Base-by-base conservation (phyloP, 1,284 basidiomycete genomes). In the Trametes versicolor region DNA sequence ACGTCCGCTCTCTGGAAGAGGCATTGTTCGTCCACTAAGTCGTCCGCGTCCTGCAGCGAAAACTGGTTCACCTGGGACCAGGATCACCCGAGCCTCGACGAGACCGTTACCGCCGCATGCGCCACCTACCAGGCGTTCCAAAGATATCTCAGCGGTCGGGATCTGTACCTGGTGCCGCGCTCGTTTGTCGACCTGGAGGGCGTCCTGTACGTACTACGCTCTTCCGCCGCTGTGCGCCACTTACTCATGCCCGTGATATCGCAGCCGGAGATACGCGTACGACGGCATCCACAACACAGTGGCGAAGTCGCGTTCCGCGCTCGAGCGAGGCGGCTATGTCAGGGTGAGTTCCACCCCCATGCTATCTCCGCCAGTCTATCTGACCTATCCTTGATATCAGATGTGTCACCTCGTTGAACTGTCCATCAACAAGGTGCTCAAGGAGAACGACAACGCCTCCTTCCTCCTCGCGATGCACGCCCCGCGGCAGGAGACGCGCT, bases 281-380 rank as follows among this genome's bases (percentile, higher is more conserved):
- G 92, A 93, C 68, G 86, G 87, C 10, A 91, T 94, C 63, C 92
- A 94, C 75, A 93, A 93, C 74, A 85, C 85, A 5, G 92, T 94
- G 72, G 82, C 92, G 9, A 83, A 83, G 63, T 88, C 89, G 67
- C 87, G 90, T 49, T 84, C 84, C 32, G 79, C 87, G 25, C 79
- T 93, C 12, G 83, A 88, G 68, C 81, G 83, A 4, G 91, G 91
- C 34, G 91, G 91, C 41, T 93, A 93, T 72, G 87, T 88, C 73
- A 82, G 91, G 72, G 91, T 93, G 73, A 74, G 88, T 84, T 47
- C n/a, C 41, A 34, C 27, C 54, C 1, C 7, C 21, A 19, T 29
- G 10, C 13, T 37, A 23, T 37, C 36, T 45, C 25, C 29, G 60
- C 2, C 19, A 19, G 25, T 37, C 21, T 19, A 5, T 61, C 25